phyloP scores from a whole-genome alignment of 2,329 filamentous ascomycete species.

The Pseudocercospora crystallina region DNA sequence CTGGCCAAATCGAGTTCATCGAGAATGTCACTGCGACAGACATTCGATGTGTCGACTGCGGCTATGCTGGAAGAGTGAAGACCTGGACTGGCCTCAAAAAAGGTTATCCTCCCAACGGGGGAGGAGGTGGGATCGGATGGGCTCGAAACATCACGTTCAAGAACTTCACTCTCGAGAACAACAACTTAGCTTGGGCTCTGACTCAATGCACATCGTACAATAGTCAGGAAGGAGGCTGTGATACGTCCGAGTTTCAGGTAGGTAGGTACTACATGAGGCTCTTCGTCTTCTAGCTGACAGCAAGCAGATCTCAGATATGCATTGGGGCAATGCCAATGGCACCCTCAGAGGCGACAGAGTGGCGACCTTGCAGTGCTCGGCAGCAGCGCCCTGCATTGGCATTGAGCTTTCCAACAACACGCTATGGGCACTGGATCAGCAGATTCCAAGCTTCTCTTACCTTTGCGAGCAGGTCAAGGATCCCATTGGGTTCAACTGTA shows the following conservation, averaged over 20 bases:
- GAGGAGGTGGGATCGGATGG: slow-evolving; percentile 55
- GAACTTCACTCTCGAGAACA: slow-evolving; percentile 32
- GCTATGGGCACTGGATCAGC: slow-evolving; percentile 19
- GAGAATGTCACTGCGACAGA: slow-evolving; percentile 52
- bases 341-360: slow-evolving; percentile 29
- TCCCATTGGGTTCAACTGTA: slow-evolving; percentile 27
- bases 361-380: slow-evolving; percentile 31
- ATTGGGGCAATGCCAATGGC: slow-evolving; percentile 33
- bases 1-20: slow-evolving; percentile 49
- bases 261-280: neutral
- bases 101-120: slow-evolving; percentile 58
- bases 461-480: slow-evolving; percentile 29
- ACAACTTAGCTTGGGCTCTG: slow-evolving; percentile 28
- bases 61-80: slow-evolving; percentile 44
- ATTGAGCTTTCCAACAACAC: slow-evolving; percentile 25
- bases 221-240: slow-evolving; percentile 24
- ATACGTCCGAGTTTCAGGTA: slow-evolving; percentile 37
- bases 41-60: slow-evolving; percentile 32
- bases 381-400: slow-evolving; percentile 28
- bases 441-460: slow-evolving; percentile 22
- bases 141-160: slow-evolving; percentile 39
- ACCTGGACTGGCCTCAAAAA: slow-evolving; percentile 55
- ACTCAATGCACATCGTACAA: slow-evolving; percentile 32
- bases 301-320: slow-evolving; percentile 37
- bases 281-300: neutral